Evolutionary conservation across 2,329 filamentous ascomycete species (phyloP).

Genomic region (Daldinia eschscholtzii): DNA sequence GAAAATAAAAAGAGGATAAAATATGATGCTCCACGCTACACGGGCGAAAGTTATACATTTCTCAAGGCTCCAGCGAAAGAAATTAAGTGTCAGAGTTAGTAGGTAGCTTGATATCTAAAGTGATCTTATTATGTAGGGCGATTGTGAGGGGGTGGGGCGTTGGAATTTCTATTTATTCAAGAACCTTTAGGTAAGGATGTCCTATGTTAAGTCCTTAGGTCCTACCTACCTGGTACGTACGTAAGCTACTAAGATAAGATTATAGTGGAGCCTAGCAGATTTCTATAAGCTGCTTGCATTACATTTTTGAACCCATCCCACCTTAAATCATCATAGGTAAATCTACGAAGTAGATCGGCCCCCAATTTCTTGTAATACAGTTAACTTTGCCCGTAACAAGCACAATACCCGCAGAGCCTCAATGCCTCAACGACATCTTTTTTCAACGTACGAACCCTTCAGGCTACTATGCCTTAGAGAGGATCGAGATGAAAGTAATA

Average conservation of each 20-base stretch:
- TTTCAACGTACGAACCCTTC: neutral
- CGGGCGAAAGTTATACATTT: constrained; percentile 4
- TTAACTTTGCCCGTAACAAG: too few relatives aligned
- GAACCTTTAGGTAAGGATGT: too few relatives aligned
- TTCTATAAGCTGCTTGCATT: neutral
- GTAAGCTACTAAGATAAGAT: neutral
- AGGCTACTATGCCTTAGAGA: neutral
- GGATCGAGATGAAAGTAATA: neutral
- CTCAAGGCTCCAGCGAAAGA: neutral
- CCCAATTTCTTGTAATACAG: neutral
- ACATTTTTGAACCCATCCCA: too few relatives aligned
- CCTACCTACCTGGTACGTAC: neutral
- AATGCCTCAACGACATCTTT: neutral
- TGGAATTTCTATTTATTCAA: too few relatives aligned
- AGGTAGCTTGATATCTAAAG: neutral
- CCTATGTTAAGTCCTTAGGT: too few relatives aligned
- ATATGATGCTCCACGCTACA: neutral
- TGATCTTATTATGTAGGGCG: neutral
- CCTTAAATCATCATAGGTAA: neutral
- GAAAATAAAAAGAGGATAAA: neutral
- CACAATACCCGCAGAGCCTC: constrained; percentile 4
- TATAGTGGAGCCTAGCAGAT: too few relatives aligned
- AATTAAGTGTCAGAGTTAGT: neutral
- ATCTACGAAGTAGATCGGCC: neutral
- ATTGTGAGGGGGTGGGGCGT: neutral